Conservation (phyloP, 2,329 filamentous ascomycete species). For the Gliomastix tumulicola region DNA sequence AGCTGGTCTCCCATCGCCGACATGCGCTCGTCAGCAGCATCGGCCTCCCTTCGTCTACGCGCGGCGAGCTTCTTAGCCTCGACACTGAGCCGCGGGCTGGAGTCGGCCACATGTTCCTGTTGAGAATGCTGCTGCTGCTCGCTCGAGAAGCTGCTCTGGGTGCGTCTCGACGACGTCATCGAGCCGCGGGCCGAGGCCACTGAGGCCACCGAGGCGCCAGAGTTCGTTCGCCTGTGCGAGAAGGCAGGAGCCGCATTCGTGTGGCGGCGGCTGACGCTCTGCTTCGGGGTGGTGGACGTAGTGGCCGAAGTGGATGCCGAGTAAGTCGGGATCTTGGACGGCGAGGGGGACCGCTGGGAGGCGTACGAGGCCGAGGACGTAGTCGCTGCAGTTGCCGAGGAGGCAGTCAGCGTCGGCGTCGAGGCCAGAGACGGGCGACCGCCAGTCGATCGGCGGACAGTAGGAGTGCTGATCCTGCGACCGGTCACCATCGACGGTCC, state of each 20-base stretch:
- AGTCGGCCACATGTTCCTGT: slow-evolving; percentile 10
- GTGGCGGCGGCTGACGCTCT: no score
- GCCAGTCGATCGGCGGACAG: slow-evolving; percentile 15
- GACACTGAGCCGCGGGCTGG: slow-evolving; percentile 44
- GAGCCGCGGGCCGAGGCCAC: slow-evolving; percentile 25
- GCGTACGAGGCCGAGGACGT: slow-evolving; percentile 23
- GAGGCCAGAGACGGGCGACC: slow-evolving; percentile 5
- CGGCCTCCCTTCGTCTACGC: slow-evolving; percentile 65
- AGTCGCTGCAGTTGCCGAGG: no score
- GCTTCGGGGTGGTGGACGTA: neutral
- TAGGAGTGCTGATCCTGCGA: slow-evolving; percentile 35
- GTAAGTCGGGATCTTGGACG: slow-evolving; percentile 37
- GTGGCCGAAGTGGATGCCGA: slow-evolving; percentile 11
- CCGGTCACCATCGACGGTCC: slow-evolving; percentile 21
- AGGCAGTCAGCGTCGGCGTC: slow-evolving; percentile 12
- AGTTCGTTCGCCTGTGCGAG: slow-evolving; percentile 35
- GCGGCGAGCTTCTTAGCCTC: slow-evolving; percentile 71
- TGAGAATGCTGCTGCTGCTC: no score
- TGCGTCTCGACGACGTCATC: no score
- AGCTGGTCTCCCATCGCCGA: slow-evolving; percentile 72
- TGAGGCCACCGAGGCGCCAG: slow-evolving; percentile 33
- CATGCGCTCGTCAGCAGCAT: slow-evolving; percentile 72
- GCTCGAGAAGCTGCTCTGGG: neutral
- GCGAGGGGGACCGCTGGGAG: slow-evolving; percentile 22
- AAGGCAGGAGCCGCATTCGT: no score